A percentile compares a stretch with the other conserved stretches of the same genome.
phyloP scores from a whole-genome alignment of 768 basidiomycete species.

The Termitomyces sp. region DNA sequence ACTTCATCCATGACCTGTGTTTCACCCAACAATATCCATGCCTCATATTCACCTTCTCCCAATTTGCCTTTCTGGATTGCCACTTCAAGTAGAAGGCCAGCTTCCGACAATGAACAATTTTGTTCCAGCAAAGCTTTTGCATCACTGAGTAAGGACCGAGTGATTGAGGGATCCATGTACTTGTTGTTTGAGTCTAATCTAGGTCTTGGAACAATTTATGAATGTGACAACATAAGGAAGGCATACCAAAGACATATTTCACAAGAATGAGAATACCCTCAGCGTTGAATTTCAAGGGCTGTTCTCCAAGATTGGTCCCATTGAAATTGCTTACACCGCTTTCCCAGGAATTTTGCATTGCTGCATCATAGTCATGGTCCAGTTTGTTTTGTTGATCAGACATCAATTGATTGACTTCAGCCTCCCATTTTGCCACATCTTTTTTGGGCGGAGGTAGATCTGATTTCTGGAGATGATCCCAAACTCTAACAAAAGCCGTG shows the following conservation, averaged over 20 bases:
- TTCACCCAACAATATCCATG: slow-evolving; percentile 91
- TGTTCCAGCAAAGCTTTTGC: slow-evolving; percentile 73
- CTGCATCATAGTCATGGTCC: slow-evolving; percentile 54
- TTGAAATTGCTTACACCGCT: slow-evolving; percentile 40
- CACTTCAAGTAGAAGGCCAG: slow-evolving; percentile 82
- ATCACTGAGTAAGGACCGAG: slow-evolving; percentile 51
- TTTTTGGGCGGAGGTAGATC: slow-evolving; percentile 50
- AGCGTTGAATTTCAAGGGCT: slow-evolving; percentile 48
- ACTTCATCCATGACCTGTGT: slow-evolving; percentile 85
- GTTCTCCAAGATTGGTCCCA: slow-evolving; percentile 25
- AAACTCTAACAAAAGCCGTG: slow-evolving; percentile 37
- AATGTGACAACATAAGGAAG: not conserved
- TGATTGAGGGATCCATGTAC: slow-evolving; percentile 49
- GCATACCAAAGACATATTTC: slow-evolving; percentile 74
- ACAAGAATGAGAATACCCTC: slow-evolving; percentile 73
- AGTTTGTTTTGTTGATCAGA: slow-evolving; percentile 57
- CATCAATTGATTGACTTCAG: slow-evolving; percentile 79
- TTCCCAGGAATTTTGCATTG: slow-evolving; percentile 65
- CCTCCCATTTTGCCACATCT: slow-evolving; percentile 77
- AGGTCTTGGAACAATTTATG: not conserved
- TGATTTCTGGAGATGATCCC: slow-evolving; percentile 56
- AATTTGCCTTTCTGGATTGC: slow-evolving; percentile 80
- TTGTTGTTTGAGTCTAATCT: slow-evolving; percentile 64
- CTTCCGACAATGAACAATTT: slow-evolving; percentile 86
- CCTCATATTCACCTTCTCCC: slow-evolving; percentile 78